These are phyloP conservation scores for Adiantum capillusveneris DNA, from an alignment of 75 land plant genomes.

Conservation along the genomic window DNA sequence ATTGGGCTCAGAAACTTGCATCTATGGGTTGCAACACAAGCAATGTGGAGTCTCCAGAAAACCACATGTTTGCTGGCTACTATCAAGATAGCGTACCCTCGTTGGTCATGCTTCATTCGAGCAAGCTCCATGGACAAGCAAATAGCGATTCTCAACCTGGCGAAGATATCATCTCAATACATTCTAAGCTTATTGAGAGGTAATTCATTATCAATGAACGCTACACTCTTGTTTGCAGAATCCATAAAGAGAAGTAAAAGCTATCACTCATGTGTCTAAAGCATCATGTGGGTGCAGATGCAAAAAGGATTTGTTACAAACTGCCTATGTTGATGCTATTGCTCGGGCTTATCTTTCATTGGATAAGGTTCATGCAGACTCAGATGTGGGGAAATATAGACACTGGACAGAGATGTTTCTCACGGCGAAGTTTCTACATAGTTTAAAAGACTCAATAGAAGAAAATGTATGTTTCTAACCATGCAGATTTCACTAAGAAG, in stretches of 20 bases:
- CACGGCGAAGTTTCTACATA: neutral
- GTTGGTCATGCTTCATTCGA: conserved; percentile 12
- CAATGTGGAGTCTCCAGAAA: neutral
- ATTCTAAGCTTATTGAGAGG: too few species aligned
- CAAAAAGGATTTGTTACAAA: conserved; percentile 18
- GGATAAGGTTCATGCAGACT: neutral
- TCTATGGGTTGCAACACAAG: neutral
- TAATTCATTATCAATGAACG: too few species aligned
- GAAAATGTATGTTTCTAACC: too few species aligned
- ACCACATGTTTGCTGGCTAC: conserved; percentile 21
- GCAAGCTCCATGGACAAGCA: neutral
- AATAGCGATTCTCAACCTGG: too few species aligned
- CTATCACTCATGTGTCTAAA: neutral
- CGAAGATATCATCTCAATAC: too few species aligned
- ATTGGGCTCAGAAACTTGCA: conserved; percentile 14
- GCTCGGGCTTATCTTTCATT: conserved; percentile 13
- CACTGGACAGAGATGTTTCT: conserved; percentile 1
- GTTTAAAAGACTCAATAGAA: neutral
- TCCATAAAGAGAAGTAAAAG: too few species aligned
- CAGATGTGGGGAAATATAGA: neutral
- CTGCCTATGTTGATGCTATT: conserved; percentile 22
- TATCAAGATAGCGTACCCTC: conserved; percentile 22
- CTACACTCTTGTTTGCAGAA: too few species aligned
- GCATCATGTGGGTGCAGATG: conserved; percentile 7
- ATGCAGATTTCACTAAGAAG: too few species aligned